These are phyloP conservation scores for Talaromyces sp. DNA, from an alignment of 2,329 filamentous ascomycete genomes.

Conservation along the genomic window DNA sequence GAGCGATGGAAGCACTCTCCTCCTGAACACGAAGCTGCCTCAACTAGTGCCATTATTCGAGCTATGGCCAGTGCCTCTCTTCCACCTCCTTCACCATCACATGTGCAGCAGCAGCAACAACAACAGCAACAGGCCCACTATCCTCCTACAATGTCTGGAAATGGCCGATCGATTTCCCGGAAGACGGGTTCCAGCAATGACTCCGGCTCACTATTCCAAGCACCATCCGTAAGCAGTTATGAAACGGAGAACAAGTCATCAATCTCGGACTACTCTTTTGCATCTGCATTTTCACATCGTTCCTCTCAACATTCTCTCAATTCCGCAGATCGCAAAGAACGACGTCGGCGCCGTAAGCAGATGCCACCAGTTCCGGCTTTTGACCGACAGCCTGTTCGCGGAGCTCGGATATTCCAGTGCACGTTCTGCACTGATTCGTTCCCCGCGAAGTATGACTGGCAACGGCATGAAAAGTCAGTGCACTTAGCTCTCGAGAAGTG, in stretches of 20 bases:
- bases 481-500: conserved; percentile 57
- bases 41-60: conserved; percentile 61
- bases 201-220: conserved; percentile 52
- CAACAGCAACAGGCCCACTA: conserved; percentile 24
- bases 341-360: conserved; percentile 53
- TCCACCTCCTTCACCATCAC: conserved; percentile 21
- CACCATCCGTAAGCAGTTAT: conserved; percentile 53
- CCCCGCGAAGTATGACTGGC: conserved; percentile 58
- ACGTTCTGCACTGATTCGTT: conserved; percentile 59
- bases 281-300: conserved; percentile 56
- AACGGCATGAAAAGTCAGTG: conserved; percentile 57
- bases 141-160: conserved; percentile 28
- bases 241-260: conserved; percentile 52
- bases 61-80: conserved; percentile 51
- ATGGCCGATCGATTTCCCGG: conserved; percentile 37
- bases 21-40: conserved; percentile 66
- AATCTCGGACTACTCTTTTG: conserved; percentile 53
- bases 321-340: conserved; percentile 58
- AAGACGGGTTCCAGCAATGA: conserved; percentile 48
- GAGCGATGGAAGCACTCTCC: conserved; percentile 68
- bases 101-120: conserved; percentile 24
- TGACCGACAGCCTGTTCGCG: conserved; percentile 40
- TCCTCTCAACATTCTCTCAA: conserved; percentile 55
- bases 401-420: conserved; percentile 53
- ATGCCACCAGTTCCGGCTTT: conserved; percentile 42